These are phyloP conservation scores for Strigomonas oncopelti DNA, from an alignment of 208 protist species.

Conservation along the genomic window DNA sequence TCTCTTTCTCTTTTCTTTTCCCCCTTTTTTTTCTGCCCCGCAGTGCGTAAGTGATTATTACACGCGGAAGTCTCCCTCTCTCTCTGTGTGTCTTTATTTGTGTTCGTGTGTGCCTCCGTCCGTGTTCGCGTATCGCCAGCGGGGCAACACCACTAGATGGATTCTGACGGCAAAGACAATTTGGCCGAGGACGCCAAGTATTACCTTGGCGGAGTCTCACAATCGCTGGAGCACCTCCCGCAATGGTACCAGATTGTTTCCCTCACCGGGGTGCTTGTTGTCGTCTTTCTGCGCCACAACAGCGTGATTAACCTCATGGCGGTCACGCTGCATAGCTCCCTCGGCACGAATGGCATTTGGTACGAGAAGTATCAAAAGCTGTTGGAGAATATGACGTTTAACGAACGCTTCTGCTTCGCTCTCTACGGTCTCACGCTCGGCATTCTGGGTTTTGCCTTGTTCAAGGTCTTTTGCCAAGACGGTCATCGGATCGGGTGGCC, in stretches of 20 bases:
- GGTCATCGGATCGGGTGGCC: constrained; percentile 33
- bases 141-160: too few relatives aligned
- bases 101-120: too few relatives aligned
- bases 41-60: too few relatives aligned
- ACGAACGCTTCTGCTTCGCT: constrained; percentile 81
- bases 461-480: constrained; percentile 52
- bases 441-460: constrained; percentile 38
- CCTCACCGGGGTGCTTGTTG: constrained; percentile 54
- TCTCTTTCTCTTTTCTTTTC: constrained; percentile 10
- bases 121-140: too few relatives aligned
- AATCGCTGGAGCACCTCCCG: constrained; percentile 74
- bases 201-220: constrained; percentile 63
- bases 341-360: constrained; percentile 77
- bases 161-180: neutral
- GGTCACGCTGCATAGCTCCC: constrained; percentile 71
- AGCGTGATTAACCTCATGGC: constrained; percentile 67
- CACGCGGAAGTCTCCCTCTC: too few relatives aligned
- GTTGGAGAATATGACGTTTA: constrained; percentile 78
- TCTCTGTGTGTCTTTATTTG: too few relatives aligned
- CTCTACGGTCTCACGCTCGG: constrained; percentile 72
- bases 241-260: constrained; percentile 80
- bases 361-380: constrained; percentile 57
- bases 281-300: constrained; percentile 71
- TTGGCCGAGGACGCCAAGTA: constrained; percentile 12
- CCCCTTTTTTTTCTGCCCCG: neutral